phyloP scores from a whole-genome alignment of 1,284 basidiomycete genomes.

The Hymenochaete sp. region DNA sequence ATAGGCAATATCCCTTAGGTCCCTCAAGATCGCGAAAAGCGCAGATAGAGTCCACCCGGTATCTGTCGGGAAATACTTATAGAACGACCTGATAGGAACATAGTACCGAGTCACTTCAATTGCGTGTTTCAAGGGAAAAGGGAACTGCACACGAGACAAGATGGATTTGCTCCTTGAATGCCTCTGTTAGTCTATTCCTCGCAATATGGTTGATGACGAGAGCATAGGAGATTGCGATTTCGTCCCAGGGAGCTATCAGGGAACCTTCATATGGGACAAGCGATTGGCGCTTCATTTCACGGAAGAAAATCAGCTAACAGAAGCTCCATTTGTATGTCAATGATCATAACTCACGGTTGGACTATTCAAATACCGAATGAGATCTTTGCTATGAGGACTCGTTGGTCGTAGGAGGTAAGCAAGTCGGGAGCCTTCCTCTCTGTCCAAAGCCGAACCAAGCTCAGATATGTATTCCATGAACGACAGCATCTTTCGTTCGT shows the following conservation, averaged over 20 bases:
- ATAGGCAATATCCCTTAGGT: constrained; percentile 74
- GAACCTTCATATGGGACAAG: constrained; percentile 52
- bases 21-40: constrained; percentile 69
- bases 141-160: constrained; percentile 48
- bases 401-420: constrained; percentile 67
- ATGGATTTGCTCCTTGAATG: constrained; percentile 66
- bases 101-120: neutral
- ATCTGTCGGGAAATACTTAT: constrained; percentile 67
- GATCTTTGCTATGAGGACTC: constrained; percentile 61
- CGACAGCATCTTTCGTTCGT: constrained; percentile 1
- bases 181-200: constrained; percentile 55
- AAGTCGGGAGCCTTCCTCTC: constrained; percentile 59
- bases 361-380: constrained; percentile 63
- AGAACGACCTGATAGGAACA: constrained; percentile 46
- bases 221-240: constrained; percentile 72
- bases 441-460: constrained; percentile 48
- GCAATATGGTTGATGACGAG: constrained; percentile 61
- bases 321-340: neutral
- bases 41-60: constrained; percentile 78
- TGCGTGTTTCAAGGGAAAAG: neutral
- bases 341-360: constrained; percentile 42
- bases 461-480: constrained; percentile 56
- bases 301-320: constrained; percentile 7
- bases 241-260: constrained; percentile 69
- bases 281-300: constrained; percentile 35